These are phyloP conservation scores for Castanea mollissima DNA, from an alignment of 306 rosid species.

Conservation along the genomic window DNA sequence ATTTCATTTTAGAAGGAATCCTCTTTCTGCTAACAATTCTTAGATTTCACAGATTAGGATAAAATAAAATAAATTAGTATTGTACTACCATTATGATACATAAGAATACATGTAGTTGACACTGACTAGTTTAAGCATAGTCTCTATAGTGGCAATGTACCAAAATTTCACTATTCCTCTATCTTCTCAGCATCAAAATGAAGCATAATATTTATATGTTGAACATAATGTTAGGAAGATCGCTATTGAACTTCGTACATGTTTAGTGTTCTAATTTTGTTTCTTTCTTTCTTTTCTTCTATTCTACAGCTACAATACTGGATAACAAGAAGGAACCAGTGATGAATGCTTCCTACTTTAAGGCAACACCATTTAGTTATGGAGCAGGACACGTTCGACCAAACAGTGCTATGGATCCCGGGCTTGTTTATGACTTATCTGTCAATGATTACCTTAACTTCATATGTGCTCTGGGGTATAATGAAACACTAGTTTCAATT, in stretches of 20 bases:
- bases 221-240: too few relatives aligned
- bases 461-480: slow-evolving; percentile 69
- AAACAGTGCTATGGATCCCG: slow-evolving; percentile 80
- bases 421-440: slow-evolving; percentile 73
- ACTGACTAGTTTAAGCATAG: too few relatives aligned
- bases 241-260: not conserved
- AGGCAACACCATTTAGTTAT: slow-evolving; percentile 74
- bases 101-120: too few relatives aligned
- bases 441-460: slow-evolving; percentile 57
- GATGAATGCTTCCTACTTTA: slow-evolving; percentile 48
- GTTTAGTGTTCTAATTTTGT: not conserved
- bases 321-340: slow-evolving; percentile 58
- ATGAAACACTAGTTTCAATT: slow-evolving; percentile 40
- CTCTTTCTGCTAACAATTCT: not conserved
- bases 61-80: not conserved
- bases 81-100: too few relatives aligned
- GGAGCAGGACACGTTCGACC: slow-evolving; percentile 87
- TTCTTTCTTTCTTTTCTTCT: not conserved
- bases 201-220: too few relatives aligned
- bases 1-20: not conserved
- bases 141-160: too few relatives aligned
- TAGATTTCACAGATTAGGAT: not conserved
- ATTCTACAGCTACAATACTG: slow-evolving; percentile 45
- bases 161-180: too few relatives aligned
- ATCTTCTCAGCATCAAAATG: not conserved